A percentile compares a stretch with the other conserved stretches of the same genome.
Evolutionary conservation across 768 basidiomycete species (phyloP).

Genomic region (Lanmaoa rubissima): DNA sequence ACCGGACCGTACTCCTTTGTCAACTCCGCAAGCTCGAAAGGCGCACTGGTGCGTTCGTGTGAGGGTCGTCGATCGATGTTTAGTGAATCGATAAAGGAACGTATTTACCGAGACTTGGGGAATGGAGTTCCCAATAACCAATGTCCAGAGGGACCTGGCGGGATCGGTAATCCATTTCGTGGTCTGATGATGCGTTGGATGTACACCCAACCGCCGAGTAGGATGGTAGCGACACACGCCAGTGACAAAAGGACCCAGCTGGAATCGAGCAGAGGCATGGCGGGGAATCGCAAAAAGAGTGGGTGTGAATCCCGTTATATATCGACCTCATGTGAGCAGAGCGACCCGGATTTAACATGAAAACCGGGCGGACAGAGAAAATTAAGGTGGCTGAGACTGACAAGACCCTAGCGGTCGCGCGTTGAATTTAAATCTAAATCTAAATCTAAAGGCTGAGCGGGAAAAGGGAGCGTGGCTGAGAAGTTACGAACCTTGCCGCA

Average conservation of each 20-base stretch:
- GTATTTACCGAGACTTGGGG: conserved; percentile 3
- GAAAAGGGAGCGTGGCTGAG: no score
- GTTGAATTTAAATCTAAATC: no score
- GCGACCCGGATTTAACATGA: no score
- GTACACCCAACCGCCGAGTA: background rate
- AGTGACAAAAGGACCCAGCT: background rate
- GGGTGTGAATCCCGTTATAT: no score
- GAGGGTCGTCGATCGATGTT: background rate
- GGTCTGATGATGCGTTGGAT: background rate
- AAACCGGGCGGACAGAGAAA: no score
- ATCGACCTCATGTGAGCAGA: no score
- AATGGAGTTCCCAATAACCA: conserved; percentile 9
- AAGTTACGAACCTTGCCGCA: no score
- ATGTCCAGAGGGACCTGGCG: conserved; percentile 9
- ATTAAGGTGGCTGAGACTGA: no score
- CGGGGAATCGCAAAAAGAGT: no score
- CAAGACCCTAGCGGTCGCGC: no score
- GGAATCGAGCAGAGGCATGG: background rate
- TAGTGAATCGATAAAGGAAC: background rate
- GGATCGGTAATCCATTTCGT: background rate
- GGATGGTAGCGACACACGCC: background rate
- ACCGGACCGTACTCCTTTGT: conserved; percentile 8
- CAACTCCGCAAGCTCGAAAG: conserved; percentile 3
- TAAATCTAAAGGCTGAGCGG: no score
- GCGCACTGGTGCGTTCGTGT: background rate